phyloP scores from a whole-genome alignment of 192 early-diverging fungal genomes.

The Umbelopsis ramanniana region DNA sequence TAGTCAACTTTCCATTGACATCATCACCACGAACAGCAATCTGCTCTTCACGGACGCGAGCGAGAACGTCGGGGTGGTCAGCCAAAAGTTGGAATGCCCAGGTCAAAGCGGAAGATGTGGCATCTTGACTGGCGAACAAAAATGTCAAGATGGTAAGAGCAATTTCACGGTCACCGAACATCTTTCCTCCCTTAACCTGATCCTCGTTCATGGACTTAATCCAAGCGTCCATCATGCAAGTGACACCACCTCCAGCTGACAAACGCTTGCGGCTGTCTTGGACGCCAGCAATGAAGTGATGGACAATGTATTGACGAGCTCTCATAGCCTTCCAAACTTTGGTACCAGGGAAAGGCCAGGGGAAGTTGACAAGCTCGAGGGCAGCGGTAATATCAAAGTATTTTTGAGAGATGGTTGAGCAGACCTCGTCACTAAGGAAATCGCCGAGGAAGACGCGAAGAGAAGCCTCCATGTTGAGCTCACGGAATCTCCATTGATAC shows the following conservation, averaged over 20 bases:
- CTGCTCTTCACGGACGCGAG: conserved; percentile 42
- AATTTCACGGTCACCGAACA: conserved; percentile 45
- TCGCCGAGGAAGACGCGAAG: conserved; percentile 46
- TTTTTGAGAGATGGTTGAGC: conserved; percentile 40
- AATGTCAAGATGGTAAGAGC: conserved; percentile 50
- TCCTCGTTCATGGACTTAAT: conserved; percentile 37
- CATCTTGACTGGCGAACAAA: conserved; percentile 51
- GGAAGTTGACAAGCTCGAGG: conserved; percentile 51
- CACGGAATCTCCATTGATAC: conserved; percentile 48
- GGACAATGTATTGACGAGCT: conserved; percentile 48
- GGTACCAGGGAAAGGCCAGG: conserved; percentile 47
- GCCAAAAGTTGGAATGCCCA: conserved; percentile 50
- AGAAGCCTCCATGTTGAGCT: conserved; percentile 49
- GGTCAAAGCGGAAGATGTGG: conserved; percentile 49
- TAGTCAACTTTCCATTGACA: conserved; percentile 17
- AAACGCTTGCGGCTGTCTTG: conserved; percentile 40
- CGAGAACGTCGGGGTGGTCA: conserved; percentile 49
- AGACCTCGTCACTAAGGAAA: conserved; percentile 40
- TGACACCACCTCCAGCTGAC: conserved; percentile 29
- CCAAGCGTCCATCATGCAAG: conserved; percentile 49
- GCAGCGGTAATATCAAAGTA: conserved; percentile 54
- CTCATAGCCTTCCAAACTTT: conserved; percentile 49
- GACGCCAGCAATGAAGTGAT: conserved; percentile 44
- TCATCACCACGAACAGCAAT: conserved; percentile 30
- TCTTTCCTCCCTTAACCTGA: conserved; percentile 26